Conservation (phyloP, 306 rosid genomes). For the Senna siamea region DNA sequence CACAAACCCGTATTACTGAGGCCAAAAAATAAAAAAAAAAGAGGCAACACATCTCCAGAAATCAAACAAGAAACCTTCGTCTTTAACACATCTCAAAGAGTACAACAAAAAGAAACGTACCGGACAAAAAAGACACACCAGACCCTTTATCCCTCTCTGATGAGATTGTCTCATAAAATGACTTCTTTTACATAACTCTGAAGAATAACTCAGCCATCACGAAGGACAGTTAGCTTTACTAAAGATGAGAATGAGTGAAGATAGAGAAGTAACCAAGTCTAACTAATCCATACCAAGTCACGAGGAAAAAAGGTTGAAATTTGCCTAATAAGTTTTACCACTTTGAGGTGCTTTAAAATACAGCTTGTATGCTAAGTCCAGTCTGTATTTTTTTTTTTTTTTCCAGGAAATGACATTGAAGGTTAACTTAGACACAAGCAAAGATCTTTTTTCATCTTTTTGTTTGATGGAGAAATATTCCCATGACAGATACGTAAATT, state of each 20-base stretch:
- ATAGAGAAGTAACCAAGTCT: too few relatives aligned
- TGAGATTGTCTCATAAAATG: neutral
- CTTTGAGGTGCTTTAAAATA: too few relatives aligned
- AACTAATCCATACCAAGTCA: too few relatives aligned
- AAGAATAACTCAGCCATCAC: neutral
- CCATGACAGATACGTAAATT: too few relatives aligned
- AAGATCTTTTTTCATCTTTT: conserved; percentile 1
- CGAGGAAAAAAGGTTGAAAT: neutral
- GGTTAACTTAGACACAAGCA: neutral
- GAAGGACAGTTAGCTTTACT: too few relatives aligned
- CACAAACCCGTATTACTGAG: neutral
- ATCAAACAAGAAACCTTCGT: too few relatives aligned
- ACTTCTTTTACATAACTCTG: neutral
- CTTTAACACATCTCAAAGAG: neutral
- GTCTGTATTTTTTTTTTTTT: neutral
- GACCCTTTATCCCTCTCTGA: neutral
- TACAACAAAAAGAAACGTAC: too few relatives aligned
- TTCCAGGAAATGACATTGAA: neutral
- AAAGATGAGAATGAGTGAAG: too few relatives aligned
- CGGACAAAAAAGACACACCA: neutral
- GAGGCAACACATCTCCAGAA: neutral
- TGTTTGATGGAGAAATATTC: neutral
- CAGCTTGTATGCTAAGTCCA: too few relatives aligned
- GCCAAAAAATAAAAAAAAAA: too few relatives aligned
- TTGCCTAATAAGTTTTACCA: neutral